These are phyloP conservation scores for Telopea speciosissima DNA, from an alignment of 177 flowering plant genomes.

Conservation along the genomic window DNA sequence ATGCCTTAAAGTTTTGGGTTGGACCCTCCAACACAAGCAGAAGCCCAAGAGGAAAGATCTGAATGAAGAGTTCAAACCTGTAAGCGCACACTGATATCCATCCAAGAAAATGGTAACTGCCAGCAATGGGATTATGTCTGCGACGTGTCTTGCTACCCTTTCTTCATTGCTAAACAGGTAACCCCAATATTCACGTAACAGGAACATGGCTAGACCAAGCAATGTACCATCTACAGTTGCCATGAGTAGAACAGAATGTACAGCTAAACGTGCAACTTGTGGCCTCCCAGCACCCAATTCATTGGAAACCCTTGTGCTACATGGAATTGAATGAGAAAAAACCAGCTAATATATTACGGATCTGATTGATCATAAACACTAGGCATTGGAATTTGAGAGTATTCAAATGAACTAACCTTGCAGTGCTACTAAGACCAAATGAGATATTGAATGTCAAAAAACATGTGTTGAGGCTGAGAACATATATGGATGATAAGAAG, in stretches of 20 bases:
- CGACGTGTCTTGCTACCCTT: conserved; percentile 15
- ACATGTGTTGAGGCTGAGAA: not conserved
- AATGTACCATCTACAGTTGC: conserved; percentile 9
- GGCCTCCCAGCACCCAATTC: conserved; percentile 24
- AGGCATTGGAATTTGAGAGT: no score
- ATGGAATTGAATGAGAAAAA: no score
- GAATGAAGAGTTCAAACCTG: conserved; percentile 7
- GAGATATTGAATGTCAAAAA: not conserved
- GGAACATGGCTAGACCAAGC: not conserved
- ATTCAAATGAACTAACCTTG: not conserved
- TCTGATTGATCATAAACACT: no score
- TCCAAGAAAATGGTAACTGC: conserved; percentile 16
- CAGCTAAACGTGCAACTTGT: conserved; percentile 14
- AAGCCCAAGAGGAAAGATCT: no score
- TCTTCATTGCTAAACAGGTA: conserved; percentile 15
- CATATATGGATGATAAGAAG: not conserved
- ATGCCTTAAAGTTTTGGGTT: no score
- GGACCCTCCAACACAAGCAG: no score
- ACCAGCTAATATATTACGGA: no score
- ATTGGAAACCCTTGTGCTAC: conserved; percentile 27
- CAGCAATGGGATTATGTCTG: conserved; percentile 16
- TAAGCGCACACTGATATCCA: conserved; percentile 14
- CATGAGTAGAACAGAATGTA: not conserved
- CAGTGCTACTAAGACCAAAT: not conserved
- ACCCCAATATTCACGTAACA: conserved; percentile 14